A percentile compares a stretch with the other conserved stretches of the same genome.
These are phyloP conservation scores for Salix brachista DNA, from an alignment of 345 rosid genomes.

Conservation along the genomic window DNA sequence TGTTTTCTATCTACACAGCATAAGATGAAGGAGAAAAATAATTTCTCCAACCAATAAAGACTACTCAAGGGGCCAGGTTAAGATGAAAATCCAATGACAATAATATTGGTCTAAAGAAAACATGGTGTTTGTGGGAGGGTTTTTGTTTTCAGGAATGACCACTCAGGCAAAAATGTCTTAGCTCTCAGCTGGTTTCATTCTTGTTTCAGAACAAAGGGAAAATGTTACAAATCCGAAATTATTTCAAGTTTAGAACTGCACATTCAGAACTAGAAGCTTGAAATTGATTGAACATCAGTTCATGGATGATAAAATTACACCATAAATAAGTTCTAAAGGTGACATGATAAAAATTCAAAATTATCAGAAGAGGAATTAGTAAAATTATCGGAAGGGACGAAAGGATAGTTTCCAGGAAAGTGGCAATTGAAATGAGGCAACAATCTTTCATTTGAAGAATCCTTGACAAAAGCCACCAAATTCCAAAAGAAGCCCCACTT, in stretches of 20 bases:
- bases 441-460: neutral
- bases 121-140: neutral
- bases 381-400: neutral
- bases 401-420: neutral
- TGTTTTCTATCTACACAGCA: neutral
- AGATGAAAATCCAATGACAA: neutral
- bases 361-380: neutral
- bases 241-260: neutral
- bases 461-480: neutral
- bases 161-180: neutral
- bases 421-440: neutral
- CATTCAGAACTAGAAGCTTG: neutral
- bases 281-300: neutral
- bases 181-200: neutral
- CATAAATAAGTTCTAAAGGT: neutral
- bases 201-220: neutral
- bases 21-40: neutral
- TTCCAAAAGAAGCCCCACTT: neutral
- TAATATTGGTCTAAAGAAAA: neutral
- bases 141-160: neutral
- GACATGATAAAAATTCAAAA: neutral
- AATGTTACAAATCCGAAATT: neutral
- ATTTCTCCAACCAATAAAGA: neutral
- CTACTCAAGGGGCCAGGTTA: neutral
- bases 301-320: neutral